Base-by-base conservation (phyloP, 768 basidiomycete species). In the Tricholoma terreum region DNA sequence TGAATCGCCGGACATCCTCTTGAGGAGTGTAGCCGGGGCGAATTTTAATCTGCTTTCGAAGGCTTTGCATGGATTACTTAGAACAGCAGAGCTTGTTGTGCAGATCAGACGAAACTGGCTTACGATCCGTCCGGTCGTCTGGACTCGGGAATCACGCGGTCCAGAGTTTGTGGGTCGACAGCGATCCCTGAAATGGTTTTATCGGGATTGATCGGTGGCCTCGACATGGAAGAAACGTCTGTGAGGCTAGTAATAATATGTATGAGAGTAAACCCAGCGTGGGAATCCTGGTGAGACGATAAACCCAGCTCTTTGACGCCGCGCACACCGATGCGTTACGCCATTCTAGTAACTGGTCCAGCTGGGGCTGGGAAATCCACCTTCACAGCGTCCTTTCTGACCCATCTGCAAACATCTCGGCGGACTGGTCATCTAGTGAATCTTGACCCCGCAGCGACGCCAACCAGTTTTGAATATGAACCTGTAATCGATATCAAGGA, bases 321-420 rank as follows among this genome's bases (percentile, higher is more conserved):
- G 46, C 5, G 30, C 22, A 10, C 24, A 48, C 61, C 52, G 40
- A 94, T 94, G 92, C 87, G 92, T 58, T 94, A 94, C 75, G 92
- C 92, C 6, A 87, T 93, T 27, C 81, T 94, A 46, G 84, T 94
- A 51, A 90, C 89, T 55, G 97, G 97, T n/a, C 97, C 97, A 49
- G 97, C 97, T 2, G 97, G 97, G 50, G 94, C 97, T 12, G 97
- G 97, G 51, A 99, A 99, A 77, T 92, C 94, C 0, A 98, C 97
- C 0, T 96, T 99, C 67, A 90, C 91, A 64, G 78, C 82, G 19
- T 84, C 94, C 0, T 86, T 98, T 62, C 80, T 98, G 58, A 94
- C 91, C 9, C 96, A 98, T 73, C 84, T 98, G 4, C 84, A 82
- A 56, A 80, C 90, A 2, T 83, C 93, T 50, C 89, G 85, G 60